These are phyloP conservation scores for Sporothrix euskadiensis DNA, from an alignment of 2,329 filamentous ascomycete species.

Conservation along the genomic window DNA sequence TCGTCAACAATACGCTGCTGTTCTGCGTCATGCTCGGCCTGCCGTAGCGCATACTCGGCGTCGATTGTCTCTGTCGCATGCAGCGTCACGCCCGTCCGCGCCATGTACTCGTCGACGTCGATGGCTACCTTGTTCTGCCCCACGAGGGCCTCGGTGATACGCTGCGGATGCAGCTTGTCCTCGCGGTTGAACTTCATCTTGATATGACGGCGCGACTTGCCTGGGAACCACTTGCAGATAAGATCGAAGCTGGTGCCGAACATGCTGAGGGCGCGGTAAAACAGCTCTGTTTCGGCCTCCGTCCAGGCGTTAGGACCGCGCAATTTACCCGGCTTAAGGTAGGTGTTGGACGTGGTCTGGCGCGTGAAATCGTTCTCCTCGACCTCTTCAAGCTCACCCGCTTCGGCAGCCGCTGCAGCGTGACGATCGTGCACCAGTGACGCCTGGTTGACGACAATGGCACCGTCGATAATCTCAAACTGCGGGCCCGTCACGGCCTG, in stretches of 20 bases:
- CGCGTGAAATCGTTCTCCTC: conserved; percentile 79
- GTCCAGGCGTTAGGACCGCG: conserved; percentile 68
- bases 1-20: conserved; percentile 51
- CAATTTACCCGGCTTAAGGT: conserved; percentile 61
- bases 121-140: conserved; percentile 60
- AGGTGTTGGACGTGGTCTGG: conserved; percentile 68
- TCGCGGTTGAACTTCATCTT: conserved; percentile 83
- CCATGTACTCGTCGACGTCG: conserved; percentile 62
- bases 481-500: conserved; percentile 48
- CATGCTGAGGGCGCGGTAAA: conserved; percentile 72
- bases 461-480: conserved; percentile 68
- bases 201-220: conserved; percentile 69
- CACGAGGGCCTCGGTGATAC: conserved; percentile 64
- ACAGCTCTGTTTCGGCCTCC: conserved; percentile 68
- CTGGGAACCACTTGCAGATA: conserved; percentile 73
- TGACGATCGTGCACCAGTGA: conserved; percentile 70
- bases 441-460: conserved; percentile 69
- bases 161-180: conserved; percentile 64
- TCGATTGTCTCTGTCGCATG: conserved; percentile 58
- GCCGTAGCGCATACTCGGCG: conserved; percentile 50
- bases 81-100: conserved; percentile 54
- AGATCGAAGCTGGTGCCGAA: conserved; percentile 84
- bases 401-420: conserved; percentile 57
- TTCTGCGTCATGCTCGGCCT: conserved; percentile 49
- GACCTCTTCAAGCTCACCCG: conserved; percentile 59